These are phyloP conservation scores for Agaricus blazei DNA, from an alignment of 768 basidiomycete genomes.

Conservation along the genomic window DNA sequence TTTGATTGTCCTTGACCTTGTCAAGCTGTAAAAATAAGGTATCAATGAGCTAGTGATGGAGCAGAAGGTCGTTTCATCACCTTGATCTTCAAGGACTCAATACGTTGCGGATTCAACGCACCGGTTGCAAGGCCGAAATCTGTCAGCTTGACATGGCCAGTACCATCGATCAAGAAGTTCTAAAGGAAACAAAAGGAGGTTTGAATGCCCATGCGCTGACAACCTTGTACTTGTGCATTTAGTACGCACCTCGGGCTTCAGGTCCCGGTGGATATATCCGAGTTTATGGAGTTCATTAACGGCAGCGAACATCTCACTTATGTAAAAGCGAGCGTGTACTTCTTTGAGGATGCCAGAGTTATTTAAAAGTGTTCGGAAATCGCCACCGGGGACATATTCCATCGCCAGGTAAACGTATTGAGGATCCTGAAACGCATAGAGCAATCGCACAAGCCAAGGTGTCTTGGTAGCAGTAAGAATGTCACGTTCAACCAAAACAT, in stretches of 20 bases:
- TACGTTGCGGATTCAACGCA: slow-evolving; percentile 88
- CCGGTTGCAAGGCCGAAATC: slow-evolving; percentile 98
- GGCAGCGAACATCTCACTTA: slow-evolving; percentile 94
- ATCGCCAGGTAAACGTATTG: slow-evolving; percentile 93
- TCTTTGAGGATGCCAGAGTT: slow-evolving; percentile 98
- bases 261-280: slow-evolving; percentile 96
- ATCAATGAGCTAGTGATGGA: neutral
- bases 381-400: slow-evolving; percentile 99
- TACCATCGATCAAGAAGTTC: slow-evolving; percentile 96
- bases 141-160: slow-evolving; percentile 95
- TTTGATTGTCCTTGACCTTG: slow-evolving; percentile 90
- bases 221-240: neutral
- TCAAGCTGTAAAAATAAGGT: slow-evolving; percentile 58
- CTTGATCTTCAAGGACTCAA: slow-evolving; percentile 92
- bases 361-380: slow-evolving; percentile 95
- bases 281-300: slow-evolving; percentile 95
- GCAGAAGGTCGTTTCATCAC: slow-evolving; percentile 28
- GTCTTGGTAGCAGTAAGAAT: slow-evolving; percentile 97
- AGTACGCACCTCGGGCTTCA: slow-evolving; percentile 85
- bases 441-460: slow-evolving; percentile 90
- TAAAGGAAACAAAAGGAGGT: slow-evolving; percentile 30
- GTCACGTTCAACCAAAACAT: slow-evolving; percentile 95
- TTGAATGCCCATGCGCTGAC: neutral
- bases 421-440: slow-evolving; percentile 96
- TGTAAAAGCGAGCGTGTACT: slow-evolving; percentile 95